A percentile compares a stretch with the other conserved stretches of the same genome.
Evolutionary conservation across 495 filamentous ascomycete species (phyloP).

Genomic region (Aspergillus incahuasiensis): DNA sequence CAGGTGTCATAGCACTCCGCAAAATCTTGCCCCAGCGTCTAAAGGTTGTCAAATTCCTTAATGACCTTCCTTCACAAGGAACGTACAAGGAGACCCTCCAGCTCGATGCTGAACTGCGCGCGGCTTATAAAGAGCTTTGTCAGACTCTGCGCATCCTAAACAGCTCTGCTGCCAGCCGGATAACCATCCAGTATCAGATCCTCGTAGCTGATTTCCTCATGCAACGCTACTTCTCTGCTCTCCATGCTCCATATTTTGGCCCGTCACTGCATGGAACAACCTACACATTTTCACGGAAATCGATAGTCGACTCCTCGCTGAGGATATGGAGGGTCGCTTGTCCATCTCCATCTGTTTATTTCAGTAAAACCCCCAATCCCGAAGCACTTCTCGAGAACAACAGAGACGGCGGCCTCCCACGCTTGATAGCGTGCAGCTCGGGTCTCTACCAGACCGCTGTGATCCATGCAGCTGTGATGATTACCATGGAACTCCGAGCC

Average conservation of each 20-base stretch:
- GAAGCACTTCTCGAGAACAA: slow-evolving; percentile 5
- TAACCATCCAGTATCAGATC: slow-evolving; percentile 26
- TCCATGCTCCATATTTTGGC: slow-evolving; percentile 4
- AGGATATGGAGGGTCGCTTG: slow-evolving; percentile 42
- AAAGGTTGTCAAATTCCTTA: slow-evolving; percentile 41
- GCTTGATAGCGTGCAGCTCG: slow-evolving; percentile 39
- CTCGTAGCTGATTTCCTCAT: slow-evolving; percentile 14
- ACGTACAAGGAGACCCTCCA: slow-evolving; percentile 34
- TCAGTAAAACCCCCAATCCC: background rate
- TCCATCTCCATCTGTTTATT: slow-evolving; percentile 9
- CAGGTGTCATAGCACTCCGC: slow-evolving; percentile 40
- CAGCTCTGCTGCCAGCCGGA: slow-evolving; percentile 18
- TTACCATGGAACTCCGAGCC: slow-evolving; percentile 5
- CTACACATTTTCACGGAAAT: slow-evolving; percentile 3
- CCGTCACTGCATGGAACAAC: background rate
- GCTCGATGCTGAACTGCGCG: slow-evolving; percentile 35
- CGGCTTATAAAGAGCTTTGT: slow-evolving; percentile 26
- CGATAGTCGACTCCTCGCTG: background rate
- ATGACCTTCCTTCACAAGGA: slow-evolving; percentile 29
- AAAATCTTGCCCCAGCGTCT: slow-evolving; percentile 44
- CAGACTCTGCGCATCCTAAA: slow-evolving; percentile 32
- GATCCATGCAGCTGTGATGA: slow-evolving; percentile 6
- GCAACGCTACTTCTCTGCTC: slow-evolving; percentile 2
- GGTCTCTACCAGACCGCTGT: slow-evolving; percentile 44
- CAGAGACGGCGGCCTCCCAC: slow-evolving; percentile 31